A percentile compares a stretch with the other conserved stretches of the same genome.
Evolutionary conservation across 2,329 filamentous ascomycete species (phyloP).

Genomic region (Fusarium albidum): DNA sequence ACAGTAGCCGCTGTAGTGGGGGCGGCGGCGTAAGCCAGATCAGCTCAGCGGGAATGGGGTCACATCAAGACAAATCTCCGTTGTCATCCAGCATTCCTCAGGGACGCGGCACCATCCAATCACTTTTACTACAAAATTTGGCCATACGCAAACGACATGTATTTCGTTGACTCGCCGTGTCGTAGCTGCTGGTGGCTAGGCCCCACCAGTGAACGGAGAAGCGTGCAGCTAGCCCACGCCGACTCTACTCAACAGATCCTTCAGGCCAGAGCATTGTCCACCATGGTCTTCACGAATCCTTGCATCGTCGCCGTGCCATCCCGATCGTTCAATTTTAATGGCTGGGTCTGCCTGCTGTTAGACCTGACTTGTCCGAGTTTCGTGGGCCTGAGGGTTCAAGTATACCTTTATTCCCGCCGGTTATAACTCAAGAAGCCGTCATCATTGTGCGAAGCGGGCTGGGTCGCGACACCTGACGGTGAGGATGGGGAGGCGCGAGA

Average conservation of each 20-base stretch:
- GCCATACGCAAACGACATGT: slow-evolving; percentile 37
- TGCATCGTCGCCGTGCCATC: slow-evolving; percentile 36
- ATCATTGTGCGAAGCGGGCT: slow-evolving; percentile 75
- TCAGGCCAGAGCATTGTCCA: slow-evolving; percentile 26
- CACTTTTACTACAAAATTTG: slow-evolving; percentile 11
- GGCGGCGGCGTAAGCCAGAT: too few relatives aligned
- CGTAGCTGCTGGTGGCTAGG: slow-evolving; percentile 32
- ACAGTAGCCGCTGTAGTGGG: too few relatives aligned
- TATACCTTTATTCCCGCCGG: slow-evolving; percentile 43
- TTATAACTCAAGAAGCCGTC: slow-evolving; percentile 65
- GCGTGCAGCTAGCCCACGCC: slow-evolving; percentile 32
- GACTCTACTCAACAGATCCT: slow-evolving; percentile 37
- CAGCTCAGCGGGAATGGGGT: too few relatives aligned
- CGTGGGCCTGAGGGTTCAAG: slow-evolving; percentile 9
- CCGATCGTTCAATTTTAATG: slow-evolving; percentile 39
- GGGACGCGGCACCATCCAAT: background rate
- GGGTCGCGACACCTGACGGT: slow-evolving; percentile 64
- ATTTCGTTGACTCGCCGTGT: slow-evolving; percentile 38
- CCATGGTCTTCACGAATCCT: slow-evolving; percentile 32
- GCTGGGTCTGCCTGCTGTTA: slow-evolving; percentile 37
- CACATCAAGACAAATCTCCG: background rate
- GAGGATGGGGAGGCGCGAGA: slow-evolving; percentile 53
- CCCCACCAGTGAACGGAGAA: slow-evolving; percentile 20
- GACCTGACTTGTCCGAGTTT: slow-evolving; percentile 25
- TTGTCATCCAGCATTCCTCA: background rate